A percentile compares a stretch with the other conserved stretches of the same genome.
Evolutionary conservation across 2,329 filamentous ascomycete species (phyloP).

Genomic region (Fusarium nelsonii): DNA sequence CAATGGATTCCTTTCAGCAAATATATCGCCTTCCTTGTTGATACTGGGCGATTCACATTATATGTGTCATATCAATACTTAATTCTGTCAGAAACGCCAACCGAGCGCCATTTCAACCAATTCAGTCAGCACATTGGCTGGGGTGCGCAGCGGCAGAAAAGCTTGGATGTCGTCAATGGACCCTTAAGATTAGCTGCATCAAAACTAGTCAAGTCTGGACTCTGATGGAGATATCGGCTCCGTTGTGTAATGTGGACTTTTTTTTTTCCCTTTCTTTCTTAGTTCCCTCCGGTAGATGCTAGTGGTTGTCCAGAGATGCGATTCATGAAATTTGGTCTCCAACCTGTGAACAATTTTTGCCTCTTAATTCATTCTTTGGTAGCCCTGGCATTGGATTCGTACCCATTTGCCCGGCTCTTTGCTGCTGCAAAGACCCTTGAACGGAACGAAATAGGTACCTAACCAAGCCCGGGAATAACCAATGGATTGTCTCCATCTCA

Average conservation of each 20-base stretch:
- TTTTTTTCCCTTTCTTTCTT: background rate
- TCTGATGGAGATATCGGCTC: slow-evolving; percentile 17
- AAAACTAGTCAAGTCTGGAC: slow-evolving; percentile 20
- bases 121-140: background rate
- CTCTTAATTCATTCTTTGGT: background rate
- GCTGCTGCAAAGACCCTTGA: slow-evolving; percentile 4
- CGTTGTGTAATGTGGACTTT: background rate
- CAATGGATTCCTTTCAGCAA: background rate
- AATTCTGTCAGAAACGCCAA: slow-evolving; percentile 11
- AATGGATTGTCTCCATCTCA: slow-evolving; percentile 16
- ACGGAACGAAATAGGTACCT: background rate
- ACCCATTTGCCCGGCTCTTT: slow-evolving; percentile 1
- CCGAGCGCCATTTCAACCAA: background rate
- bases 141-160: background rate
- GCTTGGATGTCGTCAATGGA: slow-evolving; percentile 19
- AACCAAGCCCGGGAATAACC: slow-evolving; percentile 32
- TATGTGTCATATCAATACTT: slow-evolving; percentile 3
- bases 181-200: slow-evolving; percentile 33
- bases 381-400: background rate
- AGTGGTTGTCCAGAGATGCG: background rate
- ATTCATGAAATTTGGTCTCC: background rate
- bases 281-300: background rate
- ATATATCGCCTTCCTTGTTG: background rate
- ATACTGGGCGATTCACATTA: background rate
- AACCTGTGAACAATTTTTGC: background rate